Evolutionary conservation across 1,284 basidiomycete species (phyloP), one percentile per base, ranked within the genome.

Genomic region (Ceratobasidium papillatum): DNA sequence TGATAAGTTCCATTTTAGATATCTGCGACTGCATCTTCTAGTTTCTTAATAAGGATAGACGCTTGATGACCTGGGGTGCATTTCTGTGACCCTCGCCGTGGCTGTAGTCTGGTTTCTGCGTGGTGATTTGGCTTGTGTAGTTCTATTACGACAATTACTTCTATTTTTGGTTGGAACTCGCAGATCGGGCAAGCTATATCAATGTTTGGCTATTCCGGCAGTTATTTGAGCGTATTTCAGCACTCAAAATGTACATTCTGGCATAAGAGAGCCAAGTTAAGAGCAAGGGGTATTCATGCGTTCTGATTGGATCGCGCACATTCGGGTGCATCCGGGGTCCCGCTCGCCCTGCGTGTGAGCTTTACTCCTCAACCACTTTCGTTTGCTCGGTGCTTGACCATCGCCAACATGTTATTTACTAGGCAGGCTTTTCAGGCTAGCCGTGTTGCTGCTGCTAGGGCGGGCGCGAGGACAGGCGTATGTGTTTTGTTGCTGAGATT

Each of bases 1-100:
- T 61, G 30, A 71, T 25, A 3, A 47, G 45, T 25, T 19, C 41
- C 43, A 69, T 22, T 62, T 62, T 82, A 92, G 91, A 92, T 83
- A 80, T 92, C 11, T 91, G 90, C 81, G 91, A 91, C 74, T 92
- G 91, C 81, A 81, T 92, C 75, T 87, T 91, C 84, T 92, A 81
- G 82, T 65, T n/a, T n/a, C 47, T 30, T 22, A 47, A 54, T 14
- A 25, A 22, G 51, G 52, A 41, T 41, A 17, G 45, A 47, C 45
- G 19, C 45, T 61, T 54, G 34, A 56, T 56, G 73, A 59, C 64
- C 14, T 51, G 11, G 41, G 62, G 14, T 49, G 36, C 25, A 27
- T 32, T 58, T 54, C 25, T 74, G 51, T 64, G 54, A n/a, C 27
- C 32, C 27, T 56, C 11, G 22, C 43, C 34, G 25, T 36, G 34